Evolutionary conservation across 2,329 filamentous ascomycete genomes (phyloP).

Genomic region (Botryotinia globosa): DNA sequence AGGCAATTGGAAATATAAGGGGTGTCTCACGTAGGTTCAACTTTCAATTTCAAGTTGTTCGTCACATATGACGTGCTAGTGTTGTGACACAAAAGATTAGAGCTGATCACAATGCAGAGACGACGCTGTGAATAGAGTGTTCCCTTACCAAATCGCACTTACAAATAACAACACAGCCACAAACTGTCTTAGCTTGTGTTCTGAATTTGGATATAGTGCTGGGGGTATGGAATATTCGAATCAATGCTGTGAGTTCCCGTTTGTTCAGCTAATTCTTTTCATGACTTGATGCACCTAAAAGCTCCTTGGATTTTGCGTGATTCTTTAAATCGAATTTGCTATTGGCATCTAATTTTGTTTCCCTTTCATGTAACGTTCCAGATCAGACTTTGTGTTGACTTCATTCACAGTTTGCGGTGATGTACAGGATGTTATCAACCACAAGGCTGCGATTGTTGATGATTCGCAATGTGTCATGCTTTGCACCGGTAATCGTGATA

Average conservation of each 20-base stretch:
- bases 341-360: background rate
- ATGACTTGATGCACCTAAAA: background rate
- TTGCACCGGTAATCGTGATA: constrained; percentile 44
- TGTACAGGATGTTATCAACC: constrained; percentile 18
- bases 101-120: constrained; percentile 16
- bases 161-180: constrained; percentile 26
- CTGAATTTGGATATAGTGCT: constrained; percentile 33
- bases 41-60: background rate
- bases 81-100: background rate
- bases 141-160: constrained; percentile 30
- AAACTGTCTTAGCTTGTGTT: constrained; percentile 31
- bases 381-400: background rate
- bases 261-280: background rate
- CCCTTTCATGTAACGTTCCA: background rate
- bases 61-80: constrained; percentile 1
- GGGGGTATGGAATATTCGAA: constrained; percentile 33
- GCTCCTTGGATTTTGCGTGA: background rate
- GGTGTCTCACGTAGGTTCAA: constrained; percentile 35
- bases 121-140: constrained; percentile 24
- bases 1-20: constrained; percentile 29
- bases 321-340: background rate
- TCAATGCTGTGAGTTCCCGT: constrained; percentile 30
- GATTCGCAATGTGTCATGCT: constrained; percentile 26
- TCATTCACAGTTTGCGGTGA: constrained; percentile 23
- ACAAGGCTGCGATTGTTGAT: constrained; percentile 5